These are phyloP conservation scores for Komagataella pastoris DNA, from an alignment of 805 yeast species.

Conservation along the genomic window DNA sequence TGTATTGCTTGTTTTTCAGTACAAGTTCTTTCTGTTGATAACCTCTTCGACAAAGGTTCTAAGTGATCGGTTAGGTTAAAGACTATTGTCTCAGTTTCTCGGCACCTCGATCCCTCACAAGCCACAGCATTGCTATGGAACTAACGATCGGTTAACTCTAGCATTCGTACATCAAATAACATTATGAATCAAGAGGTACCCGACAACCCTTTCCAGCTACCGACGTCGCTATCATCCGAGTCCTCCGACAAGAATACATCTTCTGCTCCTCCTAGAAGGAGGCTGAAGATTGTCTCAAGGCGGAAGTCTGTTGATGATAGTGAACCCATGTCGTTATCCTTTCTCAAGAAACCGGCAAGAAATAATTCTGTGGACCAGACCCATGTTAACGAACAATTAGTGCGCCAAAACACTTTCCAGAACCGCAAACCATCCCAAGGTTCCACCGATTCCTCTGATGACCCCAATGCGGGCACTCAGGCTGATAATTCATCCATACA, in stretches of 20 bases:
- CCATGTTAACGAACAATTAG: constrained; percentile 9
- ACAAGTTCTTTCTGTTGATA: neutral
- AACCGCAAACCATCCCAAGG: constrained; percentile 5
- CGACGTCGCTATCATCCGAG: neutral
- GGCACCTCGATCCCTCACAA: neutral
- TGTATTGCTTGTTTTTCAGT: neutral
- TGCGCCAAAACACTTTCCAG: constrained; percentile 17
- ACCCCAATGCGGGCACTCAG: constrained; percentile 1
- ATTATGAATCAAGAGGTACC: neutral
- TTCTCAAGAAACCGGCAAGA: constrained; percentile 18
- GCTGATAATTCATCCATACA: constrained; percentile 4
- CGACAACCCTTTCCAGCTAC: neutral
- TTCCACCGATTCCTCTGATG: constrained; percentile 2
- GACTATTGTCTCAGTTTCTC: neutral
- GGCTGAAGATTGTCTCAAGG: neutral
- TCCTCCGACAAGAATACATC: neutral
- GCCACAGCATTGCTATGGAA: neutral
- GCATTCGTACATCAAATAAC: neutral
- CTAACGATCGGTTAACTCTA: neutral
- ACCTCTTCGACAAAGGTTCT: neutral
- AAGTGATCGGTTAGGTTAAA: neutral
- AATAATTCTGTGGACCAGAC: constrained; percentile 11
- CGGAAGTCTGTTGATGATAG: constrained; percentile 4
- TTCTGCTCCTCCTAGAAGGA: neutral
- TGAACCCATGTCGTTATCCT: constrained; percentile 18